These are phyloP conservation scores for Tricholoma hemisulphureum DNA, from an alignment of 768 basidiomycete species.

Conservation along the genomic window DNA sequence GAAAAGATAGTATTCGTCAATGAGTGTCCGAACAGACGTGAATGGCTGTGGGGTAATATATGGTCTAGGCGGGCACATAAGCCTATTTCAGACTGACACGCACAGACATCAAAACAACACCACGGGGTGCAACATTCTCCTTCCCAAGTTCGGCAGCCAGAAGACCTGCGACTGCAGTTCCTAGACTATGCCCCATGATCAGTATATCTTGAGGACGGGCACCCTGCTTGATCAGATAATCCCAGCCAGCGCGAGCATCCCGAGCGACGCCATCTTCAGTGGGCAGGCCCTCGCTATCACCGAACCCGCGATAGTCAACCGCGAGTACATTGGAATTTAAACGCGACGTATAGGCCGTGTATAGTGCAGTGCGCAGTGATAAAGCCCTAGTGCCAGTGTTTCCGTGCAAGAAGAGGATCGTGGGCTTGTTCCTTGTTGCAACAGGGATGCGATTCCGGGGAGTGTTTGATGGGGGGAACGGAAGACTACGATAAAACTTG, in stretches of 20 bases:
- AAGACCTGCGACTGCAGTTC: constrained; percentile 62
- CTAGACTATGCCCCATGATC: constrained; percentile 73
- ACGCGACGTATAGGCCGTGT: constrained; percentile 48
- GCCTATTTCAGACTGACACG: constrained; percentile 5
- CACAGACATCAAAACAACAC: constrained; percentile 48
- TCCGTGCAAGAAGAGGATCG: constrained; percentile 72
- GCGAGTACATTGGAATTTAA: constrained; percentile 60
- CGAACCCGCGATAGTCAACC: constrained; percentile 77
- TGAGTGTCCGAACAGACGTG: constrained; percentile 53
- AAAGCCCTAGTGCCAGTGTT: constrained; percentile 66
- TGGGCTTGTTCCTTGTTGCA: constrained; percentile 42
- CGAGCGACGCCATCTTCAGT: constrained; percentile 54
- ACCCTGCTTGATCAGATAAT: constrained; percentile 55
- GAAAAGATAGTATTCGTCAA: constrained; percentile 66
- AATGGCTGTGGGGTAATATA: constrained; percentile 38
- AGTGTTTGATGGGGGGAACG: constrained; percentile 34
- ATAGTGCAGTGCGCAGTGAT: constrained; percentile 49
- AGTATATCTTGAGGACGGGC: constrained; percentile 51
- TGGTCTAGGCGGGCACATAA: neutral
- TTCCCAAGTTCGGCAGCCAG: constrained; percentile 47
- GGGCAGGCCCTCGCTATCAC: constrained; percentile 64
- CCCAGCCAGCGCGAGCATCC: constrained; percentile 64
- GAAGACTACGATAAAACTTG: constrained; percentile 40
- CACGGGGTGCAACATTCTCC: constrained; percentile 41
- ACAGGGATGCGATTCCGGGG: constrained; percentile 30